Percentiles rank a stretch among this genome's conserved stretches.
Conservation (phyloP, 306 rosid genomes). For the Vachellia collinsii region DNA sequence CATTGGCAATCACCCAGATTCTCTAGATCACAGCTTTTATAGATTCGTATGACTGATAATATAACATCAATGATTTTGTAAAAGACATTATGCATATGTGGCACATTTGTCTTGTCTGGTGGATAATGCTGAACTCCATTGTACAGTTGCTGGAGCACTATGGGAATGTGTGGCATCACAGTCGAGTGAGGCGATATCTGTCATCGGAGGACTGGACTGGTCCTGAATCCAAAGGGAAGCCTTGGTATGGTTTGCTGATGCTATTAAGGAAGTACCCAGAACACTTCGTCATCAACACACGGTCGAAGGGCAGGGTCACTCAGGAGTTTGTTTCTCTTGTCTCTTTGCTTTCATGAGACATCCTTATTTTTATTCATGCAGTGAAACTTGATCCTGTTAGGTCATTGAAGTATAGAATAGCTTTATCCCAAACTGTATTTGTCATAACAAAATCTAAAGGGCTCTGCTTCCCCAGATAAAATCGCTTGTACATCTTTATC, state of each 20-base stretch:
- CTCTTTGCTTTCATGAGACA: constrained; percentile 73
- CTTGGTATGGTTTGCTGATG: constrained; percentile 95
- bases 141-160: constrained; percentile 84
- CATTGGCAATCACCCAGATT: not conserved
- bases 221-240: constrained; percentile 94
- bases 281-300: constrained; percentile 95
- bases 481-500: constrained; percentile 12
- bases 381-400: constrained; percentile 20
- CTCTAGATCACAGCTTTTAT: not conserved
- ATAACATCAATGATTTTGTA: not conserved
- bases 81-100: constrained; percentile 30
- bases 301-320: constrained; percentile 88
- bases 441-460: constrained; percentile 9
- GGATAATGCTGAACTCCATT: constrained; percentile 6
- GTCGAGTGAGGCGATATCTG: constrained; percentile 85
- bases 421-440: no score
- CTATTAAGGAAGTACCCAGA: constrained; percentile 95
- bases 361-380: constrained; percentile 3
- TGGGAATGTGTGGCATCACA: constrained; percentile 81
- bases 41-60: not conserved
- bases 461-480: not conserved
- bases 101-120: not conserved
- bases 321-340: constrained; percentile 93
- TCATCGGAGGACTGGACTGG: constrained; percentile 87
- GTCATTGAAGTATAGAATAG: constrained; percentile 5